Conservation (phyloP, 2,329 filamentous ascomycete genomes). For the Periglandula ipomoeae region DNA sequence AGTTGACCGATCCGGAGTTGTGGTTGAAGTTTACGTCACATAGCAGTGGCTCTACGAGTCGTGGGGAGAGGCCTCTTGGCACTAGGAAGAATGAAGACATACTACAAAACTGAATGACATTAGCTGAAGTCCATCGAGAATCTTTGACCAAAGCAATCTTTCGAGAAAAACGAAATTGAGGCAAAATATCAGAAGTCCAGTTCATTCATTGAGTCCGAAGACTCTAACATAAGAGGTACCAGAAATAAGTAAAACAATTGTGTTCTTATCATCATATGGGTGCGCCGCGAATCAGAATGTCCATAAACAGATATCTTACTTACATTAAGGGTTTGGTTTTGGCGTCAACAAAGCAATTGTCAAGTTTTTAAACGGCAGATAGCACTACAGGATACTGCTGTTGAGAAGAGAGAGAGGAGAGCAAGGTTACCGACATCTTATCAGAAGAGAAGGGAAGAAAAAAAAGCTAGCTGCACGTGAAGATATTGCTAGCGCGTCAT, state of each 20-base stretch:
- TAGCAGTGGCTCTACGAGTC: neutral
- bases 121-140: constrained; percentile 5
- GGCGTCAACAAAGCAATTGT: neutral
- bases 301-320: neutral
- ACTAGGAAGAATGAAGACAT: neutral
- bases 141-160: neutral
- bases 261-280: constrained; percentile 61
- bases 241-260: constrained; percentile 60
- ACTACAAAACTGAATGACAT: constrained; percentile 6
- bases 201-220: constrained; percentile 66
- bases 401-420: too few species aligned
- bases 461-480: neutral
- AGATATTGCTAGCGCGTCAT: neutral
- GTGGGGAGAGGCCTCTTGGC: neutral
- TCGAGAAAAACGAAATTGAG: constrained; percentile 5
- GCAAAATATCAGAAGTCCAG: constrained; percentile 65
- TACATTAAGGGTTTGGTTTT: constrained; percentile 2
- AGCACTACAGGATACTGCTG: too few species aligned
- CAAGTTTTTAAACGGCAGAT: too few species aligned
- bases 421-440: too few species aligned
- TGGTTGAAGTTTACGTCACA: neutral
- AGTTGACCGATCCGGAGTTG: constrained; percentile 2
- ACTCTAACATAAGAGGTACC: constrained; percentile 96
- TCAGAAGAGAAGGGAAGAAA: neutral
- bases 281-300: neutral